Evolutionary conservation across 441 rosid species (phyloP).

Genomic region (Erodium chrysanthum): DNA sequence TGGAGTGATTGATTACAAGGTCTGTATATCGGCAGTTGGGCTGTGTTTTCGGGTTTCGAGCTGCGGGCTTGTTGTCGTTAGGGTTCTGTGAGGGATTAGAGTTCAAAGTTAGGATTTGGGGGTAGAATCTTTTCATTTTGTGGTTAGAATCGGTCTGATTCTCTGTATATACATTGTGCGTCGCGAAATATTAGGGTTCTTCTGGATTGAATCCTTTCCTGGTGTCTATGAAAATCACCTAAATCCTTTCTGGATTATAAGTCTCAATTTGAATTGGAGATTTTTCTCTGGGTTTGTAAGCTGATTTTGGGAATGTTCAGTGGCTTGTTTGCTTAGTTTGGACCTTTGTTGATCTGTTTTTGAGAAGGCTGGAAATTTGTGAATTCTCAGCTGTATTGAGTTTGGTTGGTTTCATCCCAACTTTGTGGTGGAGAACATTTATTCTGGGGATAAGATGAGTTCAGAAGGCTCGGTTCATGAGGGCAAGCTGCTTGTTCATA

Average conservation of each 20-base stretch:
- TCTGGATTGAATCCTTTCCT: slow-evolving; percentile 13
- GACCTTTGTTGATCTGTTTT: slow-evolving; percentile 9
- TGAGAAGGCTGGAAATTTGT: no score
- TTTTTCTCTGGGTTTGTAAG: slow-evolving; percentile 8
- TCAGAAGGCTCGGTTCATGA: slow-evolving; percentile 40
- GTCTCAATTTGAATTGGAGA: slow-evolving; percentile 7
- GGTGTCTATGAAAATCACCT: slow-evolving; percentile 14
- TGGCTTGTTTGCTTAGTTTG: background rate
- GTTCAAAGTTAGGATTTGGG: slow-evolving; percentile 10
- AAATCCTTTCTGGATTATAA: slow-evolving; percentile 15
- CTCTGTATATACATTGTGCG: slow-evolving; percentile 17
- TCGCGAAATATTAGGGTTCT: slow-evolving; percentile 9
- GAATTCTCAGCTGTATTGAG: background rate
- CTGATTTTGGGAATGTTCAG: background rate
- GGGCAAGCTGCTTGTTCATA: slow-evolving; percentile 67
- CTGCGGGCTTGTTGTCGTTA: slow-evolving; percentile 12
- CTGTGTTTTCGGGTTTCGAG: slow-evolving; percentile 3
- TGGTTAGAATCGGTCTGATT: slow-evolving; percentile 10
- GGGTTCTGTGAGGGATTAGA: slow-evolving; percentile 21
- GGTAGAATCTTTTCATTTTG: slow-evolving; percentile 17
- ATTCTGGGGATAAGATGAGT: slow-evolving; percentile 50
- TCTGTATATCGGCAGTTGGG: slow-evolving; percentile 16
- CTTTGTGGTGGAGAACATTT: slow-evolving; percentile 27
- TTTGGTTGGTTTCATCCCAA: slow-evolving; percentile 16
- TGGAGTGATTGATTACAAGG: slow-evolving; percentile 11